These are phyloP conservation scores for Erodium moschatum DNA, from an alignment of 441 rosid genomes.

Conservation along the genomic window DNA sequence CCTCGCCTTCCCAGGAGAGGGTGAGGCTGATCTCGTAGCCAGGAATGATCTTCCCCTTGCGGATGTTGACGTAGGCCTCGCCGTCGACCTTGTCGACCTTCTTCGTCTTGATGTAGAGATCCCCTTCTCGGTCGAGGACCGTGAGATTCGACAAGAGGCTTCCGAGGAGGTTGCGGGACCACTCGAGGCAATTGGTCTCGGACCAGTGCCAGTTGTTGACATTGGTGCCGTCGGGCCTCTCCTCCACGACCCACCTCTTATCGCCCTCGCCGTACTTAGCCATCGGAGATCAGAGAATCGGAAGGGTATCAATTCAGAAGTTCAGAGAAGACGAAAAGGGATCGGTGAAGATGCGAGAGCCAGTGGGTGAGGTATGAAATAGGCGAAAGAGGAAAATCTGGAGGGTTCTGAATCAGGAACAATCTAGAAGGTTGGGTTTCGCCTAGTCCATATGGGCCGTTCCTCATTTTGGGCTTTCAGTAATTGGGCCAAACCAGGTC, in stretches of 20 bases:
- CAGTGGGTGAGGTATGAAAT: not conserved
- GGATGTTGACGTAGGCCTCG: slow-evolving; percentile 80
- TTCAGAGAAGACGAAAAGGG: not conserved
- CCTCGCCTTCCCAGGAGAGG: slow-evolving; percentile 80
- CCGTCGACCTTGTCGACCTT: slow-evolving; percentile 71
- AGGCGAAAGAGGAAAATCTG: not conserved
- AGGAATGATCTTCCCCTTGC: slow-evolving; percentile 90
- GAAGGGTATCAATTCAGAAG: not conserved
- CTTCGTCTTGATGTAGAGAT: slow-evolving; percentile 42
- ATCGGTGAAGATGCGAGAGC: not conserved
- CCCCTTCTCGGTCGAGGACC: slow-evolving; percentile 58
- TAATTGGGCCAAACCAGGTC: not conserved
- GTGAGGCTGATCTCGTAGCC: slow-evolving; percentile 67
- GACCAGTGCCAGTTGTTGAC: slow-evolving; percentile 99
- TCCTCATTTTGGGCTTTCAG: too few relatives aligned
- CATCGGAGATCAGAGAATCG: slow-evolving; percentile 27
- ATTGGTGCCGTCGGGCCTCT: slow-evolving; percentile 85
- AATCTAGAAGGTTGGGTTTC: slow-evolving; percentile 1
- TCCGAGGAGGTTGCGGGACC: slow-evolving; percentile 59
- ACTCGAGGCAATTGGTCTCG: slow-evolving; percentile 80
- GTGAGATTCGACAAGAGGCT: slow-evolving; percentile 39
- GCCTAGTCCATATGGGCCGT: too few relatives aligned
- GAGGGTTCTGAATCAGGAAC: not conserved
- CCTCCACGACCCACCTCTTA: slow-evolving; percentile 96
- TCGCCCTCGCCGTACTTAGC: slow-evolving; percentile 95